Conservation (phyloP, 1,284 basidiomycete genomes). For the Pisolithus thermaeus region DNA sequence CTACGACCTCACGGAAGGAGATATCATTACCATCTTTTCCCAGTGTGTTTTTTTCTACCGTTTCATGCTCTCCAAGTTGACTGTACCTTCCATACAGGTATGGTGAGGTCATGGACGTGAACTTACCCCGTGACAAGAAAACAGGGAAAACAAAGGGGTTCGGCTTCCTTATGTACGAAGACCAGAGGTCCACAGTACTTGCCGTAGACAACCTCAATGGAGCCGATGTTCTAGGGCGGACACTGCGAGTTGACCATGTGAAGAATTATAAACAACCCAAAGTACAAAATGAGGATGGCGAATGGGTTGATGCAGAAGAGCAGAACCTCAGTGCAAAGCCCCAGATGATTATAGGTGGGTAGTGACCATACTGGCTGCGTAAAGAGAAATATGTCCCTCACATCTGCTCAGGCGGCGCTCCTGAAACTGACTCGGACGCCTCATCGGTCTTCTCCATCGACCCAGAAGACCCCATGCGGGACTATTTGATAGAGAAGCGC, state of each 20-base stretch:
- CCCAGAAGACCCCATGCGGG: conserved; percentile 96
- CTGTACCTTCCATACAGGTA: conserved; percentile 49
- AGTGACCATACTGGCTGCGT: neutral
- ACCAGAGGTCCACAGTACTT: conserved; percentile 92
- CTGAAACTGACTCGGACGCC: conserved; percentile 57
- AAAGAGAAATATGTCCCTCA: conserved; percentile 2
- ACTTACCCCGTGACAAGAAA: conserved; percentile 88
- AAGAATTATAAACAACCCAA: conserved; percentile 89
- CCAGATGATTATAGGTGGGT: conserved; percentile 58
- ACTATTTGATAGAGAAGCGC: conserved; percentile 72
- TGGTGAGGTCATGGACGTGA: conserved; percentile 93
- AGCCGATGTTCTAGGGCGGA: conserved; percentile 81
- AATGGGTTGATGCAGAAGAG: conserved; percentile 81
- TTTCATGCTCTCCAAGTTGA: conserved; percentile 2
- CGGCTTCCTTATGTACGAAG: conserved; percentile 98
- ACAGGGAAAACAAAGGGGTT: conserved; percentile 90
- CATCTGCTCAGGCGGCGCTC: conserved; percentile 41
- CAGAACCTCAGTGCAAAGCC: conserved; percentile 84
- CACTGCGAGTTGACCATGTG: conserved; percentile 91
- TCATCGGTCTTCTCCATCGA: conserved; percentile 73
- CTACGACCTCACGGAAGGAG: conserved; percentile 90
- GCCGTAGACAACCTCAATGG: conserved; percentile 99
- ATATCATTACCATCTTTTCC: conserved; percentile 96
- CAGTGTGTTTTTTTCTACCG: conserved; percentile 61
- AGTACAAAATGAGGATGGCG: conserved; percentile 78